Evolutionary conservation across 371 early-diverging fungal genomes (phyloP), one percentile per base, ranked within the genome.

Genomic region (Syncephalastrum sp.): DNA sequence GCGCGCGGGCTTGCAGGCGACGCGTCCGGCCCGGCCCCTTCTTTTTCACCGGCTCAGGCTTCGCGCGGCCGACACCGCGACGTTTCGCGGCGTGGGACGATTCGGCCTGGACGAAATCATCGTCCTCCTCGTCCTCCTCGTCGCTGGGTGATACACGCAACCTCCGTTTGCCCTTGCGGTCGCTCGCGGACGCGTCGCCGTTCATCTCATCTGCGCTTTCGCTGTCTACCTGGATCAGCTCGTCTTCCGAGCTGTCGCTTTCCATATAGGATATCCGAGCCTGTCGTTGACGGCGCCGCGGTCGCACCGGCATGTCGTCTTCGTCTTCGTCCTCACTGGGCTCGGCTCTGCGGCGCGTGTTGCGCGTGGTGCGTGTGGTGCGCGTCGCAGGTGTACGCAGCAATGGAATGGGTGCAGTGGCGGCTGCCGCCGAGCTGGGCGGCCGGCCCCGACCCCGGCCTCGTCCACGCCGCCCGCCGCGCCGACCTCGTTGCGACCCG

Each of bases 221-320:
- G 3, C 48, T 53, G 5, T 76, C 76, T 24, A 67, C 69, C 16
- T 71, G 81, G 25, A 65, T 65, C 2, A 33, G 49, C 13, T 70
- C 70, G 6, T 65, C 72, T 15, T 55, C 46, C 19, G 38, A 33
- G 38, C 38, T 33, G 12, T 79, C 82, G 50, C 74, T 79, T 54
- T 83, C 84, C 3, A 66, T 63, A 50, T 74, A 73, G 0, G 73
- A 72, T 16, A 74, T 69, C 16, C 54, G 72, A 1, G 53, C 38
- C 54, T 68, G 54, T 60, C 77, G 54, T 68, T 75, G 51, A 69
- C 83, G 59, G 54, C 80, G 63, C 61, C 79, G 47, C 60, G 82
- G 62, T 61, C 84, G 60, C 53, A 79, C 56, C 57, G 70, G 59
- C 41, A 60, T 21, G 53, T 69, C 57, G 53, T 74, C 69, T 14